Base-by-base conservation (phyloP, 2,329 filamentous ascomycete genomes). In the Pestalotiopsis fici region DNA sequence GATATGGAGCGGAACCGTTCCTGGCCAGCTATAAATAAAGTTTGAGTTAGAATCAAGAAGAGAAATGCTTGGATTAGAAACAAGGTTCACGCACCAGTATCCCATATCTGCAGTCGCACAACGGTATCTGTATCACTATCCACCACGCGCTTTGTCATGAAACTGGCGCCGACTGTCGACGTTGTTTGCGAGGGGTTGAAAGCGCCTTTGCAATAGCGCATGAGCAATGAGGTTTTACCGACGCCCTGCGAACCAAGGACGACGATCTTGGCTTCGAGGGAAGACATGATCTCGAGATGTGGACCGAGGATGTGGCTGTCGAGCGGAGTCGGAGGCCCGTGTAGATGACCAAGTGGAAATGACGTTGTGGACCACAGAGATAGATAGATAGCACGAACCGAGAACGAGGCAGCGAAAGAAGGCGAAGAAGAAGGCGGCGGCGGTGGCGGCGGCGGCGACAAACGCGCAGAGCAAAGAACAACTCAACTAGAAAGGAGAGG, bases 1-100 rank as follows among this genome's bases (percentile, higher is more conserved):
- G 94, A 97, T 75, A 99, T 98, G 69, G 92, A 95, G 74, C 95
- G 90, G 79, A 98, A 99, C 66, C 95, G 90, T 83, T 99, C 95
- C 78, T 99, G 95, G 69, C 95, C 95, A 67, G 95, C 90, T 85
- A 77, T 66, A 23, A 25, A 12, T 15, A 4, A 27, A 23, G 57
- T 64, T 67, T 64, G 65, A 50, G 65, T 74, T 39, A 74, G 69
- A 54, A 62, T 67, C n/a, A 35, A 5, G 18, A n/a, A 47, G 57
- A 7, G 3, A 25, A 25, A 35, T 37, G 27, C 37, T 31, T 18
- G 3, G 15, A 18, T 18, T 5, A 3, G 43, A 35, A 43, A 35
- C 21, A 31, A 35, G 11, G 21, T 23, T 43, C 50, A 66, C 75
- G 68, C 78, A 88, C 87, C 94, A 39, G 95, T 98, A 78, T 98